These are phyloP conservation scores for Beauveria asiatica DNA, from an alignment of 2,329 filamentous ascomycete species.

Conservation along the genomic window DNA sequence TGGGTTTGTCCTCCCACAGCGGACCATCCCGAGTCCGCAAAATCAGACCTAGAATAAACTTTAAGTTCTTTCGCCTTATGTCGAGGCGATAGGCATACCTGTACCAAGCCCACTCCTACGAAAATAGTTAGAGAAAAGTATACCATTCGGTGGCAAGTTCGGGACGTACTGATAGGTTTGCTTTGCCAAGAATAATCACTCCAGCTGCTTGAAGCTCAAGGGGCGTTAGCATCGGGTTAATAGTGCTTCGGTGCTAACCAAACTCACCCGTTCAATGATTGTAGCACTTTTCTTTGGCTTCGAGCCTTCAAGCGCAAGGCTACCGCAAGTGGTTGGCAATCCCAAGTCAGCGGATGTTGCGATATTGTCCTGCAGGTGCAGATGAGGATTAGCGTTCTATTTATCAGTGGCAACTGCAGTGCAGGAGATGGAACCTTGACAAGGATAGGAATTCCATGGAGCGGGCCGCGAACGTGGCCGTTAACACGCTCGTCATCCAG, in stretches of 20 bases:
- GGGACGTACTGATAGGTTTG: constrained; percentile 12
- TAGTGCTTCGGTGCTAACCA: not conserved
- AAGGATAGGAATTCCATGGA: constrained; percentile 16
- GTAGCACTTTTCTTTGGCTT: constrained; percentile 11
- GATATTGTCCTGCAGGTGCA: not conserved
- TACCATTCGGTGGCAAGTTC: not conserved
- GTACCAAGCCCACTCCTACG: not conserved
- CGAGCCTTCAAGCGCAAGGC: constrained; percentile 12
- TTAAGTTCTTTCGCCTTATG: no score
- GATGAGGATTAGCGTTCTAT: not conserved
- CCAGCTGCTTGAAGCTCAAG: not conserved
- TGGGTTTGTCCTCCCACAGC: constrained; percentile 13
- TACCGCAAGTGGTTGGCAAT: constrained; percentile 13
- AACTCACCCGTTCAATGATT: constrained; percentile 9
- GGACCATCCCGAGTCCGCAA: constrained; percentile 8
- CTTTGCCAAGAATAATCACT: constrained; percentile 13
- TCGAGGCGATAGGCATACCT: no score
- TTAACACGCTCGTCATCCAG: constrained; percentile 13
- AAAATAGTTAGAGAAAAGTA: not conserved
- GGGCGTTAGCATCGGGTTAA: not conserved
- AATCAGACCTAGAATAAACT: not conserved
- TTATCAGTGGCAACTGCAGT: not conserved
- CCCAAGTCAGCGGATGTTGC: constrained; percentile 9
- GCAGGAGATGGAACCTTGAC: constrained; percentile 12
- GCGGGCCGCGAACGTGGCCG: constrained; percentile 7